Base-by-base conservation (phyloP, 108 stramenopile species). In the Skeletonema grethae region DNA sequence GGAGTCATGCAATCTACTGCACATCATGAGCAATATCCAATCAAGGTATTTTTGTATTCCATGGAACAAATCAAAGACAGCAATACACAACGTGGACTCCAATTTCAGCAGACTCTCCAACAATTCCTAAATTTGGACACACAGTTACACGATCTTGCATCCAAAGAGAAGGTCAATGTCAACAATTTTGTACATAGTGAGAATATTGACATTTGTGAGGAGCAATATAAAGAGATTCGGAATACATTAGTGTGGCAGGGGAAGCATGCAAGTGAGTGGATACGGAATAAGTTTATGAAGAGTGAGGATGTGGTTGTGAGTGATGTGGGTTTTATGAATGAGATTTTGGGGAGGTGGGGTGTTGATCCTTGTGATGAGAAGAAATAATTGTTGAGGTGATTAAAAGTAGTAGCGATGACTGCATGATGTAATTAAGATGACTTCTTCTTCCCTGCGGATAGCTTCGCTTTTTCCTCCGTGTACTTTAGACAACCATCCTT, bases 51-150 rank as follows among this genome's bases (percentile, higher is more conserved):
- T 32, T 35, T 86, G 11, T 86, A 86, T 45, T 64, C 79, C 30
- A 24, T 69, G 4, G 81, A 86, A 31, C 85, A 86, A 65, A 24
- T 86, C 7, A 74, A 79, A 30, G 85, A 85, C 36, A 43, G 34
- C 13, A 70, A 85, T 70, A 43, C 36, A 4, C 65, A 72, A 8
- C 67, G 80, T 9, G 13, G 43, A 13, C 43, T n/a, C 3, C 43
- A 45, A 1, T 85, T 85, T 55, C 73, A 75, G 1, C 22, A 38
- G 8, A 73, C 75, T 46, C 35, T 85, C 18, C 74, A 82, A 55
- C 34, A 45, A 5, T 85, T 79, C 63, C 65, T 85, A 0, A 60
- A 55, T 5, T 36, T 85, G 20, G 28, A 73, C 31, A 66, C 57
- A 25, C 68, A 72, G 1, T 16, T 75, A 20, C 56, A 67, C 63